These are phyloP conservation scores for Aspergillus sp. DNA, from an alignment of 2,329 filamentous ascomycete genomes.

Conservation along the genomic window DNA sequence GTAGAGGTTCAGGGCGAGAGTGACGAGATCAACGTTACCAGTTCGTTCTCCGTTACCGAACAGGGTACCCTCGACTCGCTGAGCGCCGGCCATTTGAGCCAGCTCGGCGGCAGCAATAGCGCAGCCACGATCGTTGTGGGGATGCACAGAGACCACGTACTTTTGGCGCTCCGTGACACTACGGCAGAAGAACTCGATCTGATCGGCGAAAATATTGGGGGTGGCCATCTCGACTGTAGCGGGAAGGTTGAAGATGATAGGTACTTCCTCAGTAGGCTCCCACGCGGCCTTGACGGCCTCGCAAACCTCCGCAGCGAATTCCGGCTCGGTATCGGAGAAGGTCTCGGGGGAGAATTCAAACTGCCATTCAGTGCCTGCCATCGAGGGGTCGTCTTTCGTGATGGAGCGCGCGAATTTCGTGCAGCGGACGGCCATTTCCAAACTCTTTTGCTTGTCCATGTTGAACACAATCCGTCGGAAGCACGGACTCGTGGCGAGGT, in stretches of 20 bases:
- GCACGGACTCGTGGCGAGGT: constrained; percentile 92
- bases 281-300: constrained; percentile 93
- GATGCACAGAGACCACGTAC: constrained; percentile 84
- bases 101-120: constrained; percentile 87
- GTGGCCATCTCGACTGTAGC: constrained; percentile 95
- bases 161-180: constrained; percentile 83
- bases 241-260: constrained; percentile 94
- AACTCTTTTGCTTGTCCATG: constrained; percentile 76
- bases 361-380: constrained; percentile 56
- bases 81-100: constrained; percentile 93
- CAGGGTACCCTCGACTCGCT: constrained; percentile 89
- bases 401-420: constrained; percentile 83
- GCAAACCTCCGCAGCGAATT: constrained; percentile 80
- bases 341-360: constrained; percentile 55
- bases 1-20: constrained; percentile 88
- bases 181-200: constrained; percentile 92
- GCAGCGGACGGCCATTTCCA: constrained; percentile 81
- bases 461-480: constrained; percentile 90
- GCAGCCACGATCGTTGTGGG: constrained; percentile 91
- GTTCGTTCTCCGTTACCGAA: constrained; percentile 96
- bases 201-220: constrained; percentile 92
- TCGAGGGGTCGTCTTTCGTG: constrained; percentile 72
- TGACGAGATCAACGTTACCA: constrained; percentile 93
- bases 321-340: constrained; percentile 86
- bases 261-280: constrained; percentile 74